These are phyloP conservation scores for Pseudonectria foliicola DNA, from an alignment of 2,329 filamentous ascomycete genomes.

Conservation along the genomic window DNA sequence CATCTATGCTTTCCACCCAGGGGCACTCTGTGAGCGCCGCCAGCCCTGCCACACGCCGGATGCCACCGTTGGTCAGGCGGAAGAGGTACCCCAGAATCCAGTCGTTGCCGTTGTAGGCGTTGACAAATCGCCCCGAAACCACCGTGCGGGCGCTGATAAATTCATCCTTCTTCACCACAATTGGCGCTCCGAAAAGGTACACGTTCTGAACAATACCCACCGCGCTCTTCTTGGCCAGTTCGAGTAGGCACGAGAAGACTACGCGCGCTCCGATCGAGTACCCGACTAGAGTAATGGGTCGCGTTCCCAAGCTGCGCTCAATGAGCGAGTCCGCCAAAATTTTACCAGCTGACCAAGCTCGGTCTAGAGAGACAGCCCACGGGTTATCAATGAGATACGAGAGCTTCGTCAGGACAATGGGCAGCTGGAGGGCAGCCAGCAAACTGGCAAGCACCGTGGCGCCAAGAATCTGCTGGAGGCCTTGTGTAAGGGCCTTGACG, in stretches of 20 bases:
- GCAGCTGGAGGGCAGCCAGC: conserved; percentile 91
- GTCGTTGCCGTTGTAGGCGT: conserved; percentile 88
- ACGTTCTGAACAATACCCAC: conserved; percentile 89
- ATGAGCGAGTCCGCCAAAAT: conserved; percentile 93
- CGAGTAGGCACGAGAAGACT: conserved; percentile 84
- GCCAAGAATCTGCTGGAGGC: conserved; percentile 88
- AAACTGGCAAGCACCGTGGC: conserved; percentile 81
- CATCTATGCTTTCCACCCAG: conserved; percentile 81
- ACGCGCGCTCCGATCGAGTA: conserved; percentile 90
- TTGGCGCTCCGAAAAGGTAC: conserved; percentile 85
- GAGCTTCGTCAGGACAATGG: conserved; percentile 85
- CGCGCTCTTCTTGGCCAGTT: conserved; percentile 77
- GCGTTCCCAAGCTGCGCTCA: conserved; percentile 81
- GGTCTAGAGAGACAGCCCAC: conserved; percentile 92
- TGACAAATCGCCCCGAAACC: conserved; percentile 87
- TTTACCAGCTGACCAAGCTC: conserved; percentile 79
- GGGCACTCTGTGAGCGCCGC: conserved; percentile 68
- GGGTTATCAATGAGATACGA: conserved; percentile 97
- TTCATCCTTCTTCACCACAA: conserved; percentile 88
- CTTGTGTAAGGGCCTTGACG: conserved; percentile 78
- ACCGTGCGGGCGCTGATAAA: conserved; percentile 75
- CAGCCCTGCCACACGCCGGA: conserved; percentile 80
- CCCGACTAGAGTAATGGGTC: conserved; percentile 87
- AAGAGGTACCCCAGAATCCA: conserved; percentile 98
- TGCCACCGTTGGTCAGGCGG: conserved; percentile 85